These are phyloP conservation scores for Globisporangium perplexum DNA, from an alignment of 352 stramenopile species.

Conservation along the genomic window DNA sequence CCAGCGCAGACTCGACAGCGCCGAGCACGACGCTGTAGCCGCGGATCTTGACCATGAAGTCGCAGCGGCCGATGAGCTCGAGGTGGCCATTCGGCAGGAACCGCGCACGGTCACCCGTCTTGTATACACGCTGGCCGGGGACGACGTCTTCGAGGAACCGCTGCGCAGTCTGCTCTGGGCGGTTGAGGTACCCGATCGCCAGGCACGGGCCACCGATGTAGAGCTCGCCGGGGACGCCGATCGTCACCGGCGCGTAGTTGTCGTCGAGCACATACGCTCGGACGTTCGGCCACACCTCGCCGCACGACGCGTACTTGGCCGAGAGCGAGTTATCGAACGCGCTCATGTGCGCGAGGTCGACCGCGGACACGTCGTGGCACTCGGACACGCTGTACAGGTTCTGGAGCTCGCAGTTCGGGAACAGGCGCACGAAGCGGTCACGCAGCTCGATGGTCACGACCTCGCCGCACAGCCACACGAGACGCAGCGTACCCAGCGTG, in stretches of 20 bases:
- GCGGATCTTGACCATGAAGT: conserved; percentile 96
- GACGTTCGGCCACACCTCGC: conserved; percentile 83
- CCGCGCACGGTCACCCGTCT: conserved; percentile 88
- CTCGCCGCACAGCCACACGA: conserved; percentile 91
- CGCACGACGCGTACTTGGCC: conserved; percentile 86
- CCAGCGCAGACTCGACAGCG: conserved; percentile 88
- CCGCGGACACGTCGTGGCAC: conserved; percentile 89
- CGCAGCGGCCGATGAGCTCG: conserved; percentile 90
- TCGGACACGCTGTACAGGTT: conserved; percentile 94
- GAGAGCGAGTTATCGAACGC: conserved; percentile 66
- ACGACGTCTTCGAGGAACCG: conserved; percentile 72
- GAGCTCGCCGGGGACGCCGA: conserved; percentile 71
- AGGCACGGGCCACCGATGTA: conserved; percentile 86
- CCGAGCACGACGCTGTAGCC: conserved; percentile 93
- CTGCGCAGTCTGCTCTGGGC: conserved; percentile 67
- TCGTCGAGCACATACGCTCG: conserved; percentile 77
- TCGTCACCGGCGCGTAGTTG: conserved; percentile 43
- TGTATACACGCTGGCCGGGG: conserved; percentile 81
- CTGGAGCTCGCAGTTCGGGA: conserved; percentile 82
- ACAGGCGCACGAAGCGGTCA: conserved; percentile 77
- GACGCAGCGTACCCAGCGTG: conserved; percentile 67
- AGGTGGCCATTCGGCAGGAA: conserved; percentile 89
- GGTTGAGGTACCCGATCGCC: conserved; percentile 81
- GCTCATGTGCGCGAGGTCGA: conserved; percentile 71
- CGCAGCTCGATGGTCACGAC: conserved; percentile 90